A percentile compares a stretch with the other conserved stretches of the same genome.
Conservation (phyloP, 1,139 yeast genomes). For the Zygosaccharomyces pseudobailii region DNA sequence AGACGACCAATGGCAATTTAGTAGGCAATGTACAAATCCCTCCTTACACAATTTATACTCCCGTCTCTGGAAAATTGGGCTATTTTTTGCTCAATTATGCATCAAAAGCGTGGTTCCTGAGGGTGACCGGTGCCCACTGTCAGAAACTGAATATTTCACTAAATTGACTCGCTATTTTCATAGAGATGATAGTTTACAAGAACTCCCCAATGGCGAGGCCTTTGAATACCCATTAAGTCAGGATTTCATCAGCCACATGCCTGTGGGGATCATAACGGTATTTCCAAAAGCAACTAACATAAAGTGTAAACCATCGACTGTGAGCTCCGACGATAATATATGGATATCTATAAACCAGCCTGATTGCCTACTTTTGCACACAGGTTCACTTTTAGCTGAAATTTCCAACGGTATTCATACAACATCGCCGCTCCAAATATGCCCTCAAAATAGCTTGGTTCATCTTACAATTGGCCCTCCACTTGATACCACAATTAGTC, state of each 20-base stretch:
- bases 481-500: slow-evolving; percentile 10
- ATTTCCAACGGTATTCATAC: slow-evolving; percentile 24
- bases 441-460: slow-evolving; percentile 16
- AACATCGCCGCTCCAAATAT: slow-evolving; percentile 23
- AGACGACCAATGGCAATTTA: slow-evolving; percentile 15
- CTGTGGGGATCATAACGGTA: slow-evolving; percentile 26
- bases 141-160: slow-evolving; percentile 11
- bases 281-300: slow-evolving; percentile 27
- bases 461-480: slow-evolving; percentile 24
- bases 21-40: slow-evolving; percentile 14
- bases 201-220: slow-evolving; percentile 17
- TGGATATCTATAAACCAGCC: slow-evolving; percentile 28
- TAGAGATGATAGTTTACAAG: slow-evolving; percentile 1
- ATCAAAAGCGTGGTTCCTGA: slow-evolving; percentile 16
- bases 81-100: slow-evolving; percentile 23
- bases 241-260: slow-evolving; percentile 15
- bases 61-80: slow-evolving; percentile 21
- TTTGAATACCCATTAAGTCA: slow-evolving; percentile 19
- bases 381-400: slow-evolving; percentile 23
- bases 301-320: slow-evolving; percentile 23
- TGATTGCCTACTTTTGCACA: slow-evolving; percentile 29
- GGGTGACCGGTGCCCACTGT: slow-evolving; percentile 1
- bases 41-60: slow-evolving; percentile 14
- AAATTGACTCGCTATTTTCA: slow-evolving; percentile 21
- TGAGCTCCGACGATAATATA: slow-evolving; percentile 21